Evolutionary conservation across 148 eudicot genomes (phyloP).

Genomic region (Amaranthus cruentus): DNA sequence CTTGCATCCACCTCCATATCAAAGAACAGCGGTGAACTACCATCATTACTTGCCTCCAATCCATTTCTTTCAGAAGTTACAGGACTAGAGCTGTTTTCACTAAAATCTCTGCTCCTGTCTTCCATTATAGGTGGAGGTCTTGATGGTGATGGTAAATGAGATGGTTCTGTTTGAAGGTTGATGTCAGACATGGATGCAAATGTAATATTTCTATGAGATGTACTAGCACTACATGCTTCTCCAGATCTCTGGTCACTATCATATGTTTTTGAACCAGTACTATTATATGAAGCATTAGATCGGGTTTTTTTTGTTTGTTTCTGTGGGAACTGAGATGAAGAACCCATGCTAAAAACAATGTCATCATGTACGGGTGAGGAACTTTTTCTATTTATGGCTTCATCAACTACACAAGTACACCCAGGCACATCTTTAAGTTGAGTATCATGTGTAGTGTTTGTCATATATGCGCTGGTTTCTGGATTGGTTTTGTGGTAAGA

Average conservation of each 20-base stretch:
- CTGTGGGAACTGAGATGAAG: conserved; percentile 30
- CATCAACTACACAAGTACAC: conserved; percentile 43
- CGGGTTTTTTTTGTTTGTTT: conserved; percentile 33
- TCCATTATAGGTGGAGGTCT: conserved; percentile 48
- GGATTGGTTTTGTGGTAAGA: conserved; percentile 50
- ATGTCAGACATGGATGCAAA: conserved; percentile 49
- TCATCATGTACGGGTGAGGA: conserved; percentile 32
- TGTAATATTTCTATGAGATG: conserved; percentile 24
- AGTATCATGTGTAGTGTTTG: conserved; percentile 39
- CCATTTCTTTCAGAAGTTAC: conserved; percentile 42
- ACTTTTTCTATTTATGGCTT: conserved; percentile 27
- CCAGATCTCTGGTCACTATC: conserved; percentile 28
- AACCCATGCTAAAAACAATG: conserved; percentile 27
- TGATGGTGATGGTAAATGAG: conserved; percentile 58
- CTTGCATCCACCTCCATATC: conserved; percentile 69
- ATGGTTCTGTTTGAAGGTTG: conserved; percentile 51
- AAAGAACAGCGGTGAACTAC: conserved; percentile 47
- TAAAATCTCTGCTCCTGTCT: conserved; percentile 28
- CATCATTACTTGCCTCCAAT: conserved; percentile 36
- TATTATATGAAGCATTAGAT: conserved; percentile 29
- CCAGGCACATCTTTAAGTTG: conserved; percentile 55
- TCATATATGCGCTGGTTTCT: conserved; percentile 35
- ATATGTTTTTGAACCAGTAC: conserved; percentile 22
- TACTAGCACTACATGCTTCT: conserved; percentile 22
- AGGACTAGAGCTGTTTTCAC: conserved; percentile 28